Evolutionary conservation across 78 protist species (phyloP).

Genomic region (Protostelium mycophagum): DNA sequence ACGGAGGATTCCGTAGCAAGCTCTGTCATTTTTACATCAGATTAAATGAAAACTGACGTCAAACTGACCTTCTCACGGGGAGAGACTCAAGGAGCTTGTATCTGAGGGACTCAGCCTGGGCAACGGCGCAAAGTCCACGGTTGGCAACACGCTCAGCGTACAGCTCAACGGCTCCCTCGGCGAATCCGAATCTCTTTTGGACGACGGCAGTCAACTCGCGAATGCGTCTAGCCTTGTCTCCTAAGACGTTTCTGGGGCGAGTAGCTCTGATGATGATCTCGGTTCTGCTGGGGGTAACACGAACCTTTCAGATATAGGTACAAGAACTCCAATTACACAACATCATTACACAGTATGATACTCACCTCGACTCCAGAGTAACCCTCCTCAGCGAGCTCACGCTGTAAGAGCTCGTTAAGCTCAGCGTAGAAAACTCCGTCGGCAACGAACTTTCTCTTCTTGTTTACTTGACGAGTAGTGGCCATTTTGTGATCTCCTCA

Average conservation of each 20-base stretch:
- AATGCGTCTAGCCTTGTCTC: conserved; percentile 96
- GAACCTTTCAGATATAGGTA: conserved; percentile 42
- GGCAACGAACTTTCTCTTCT: conserved; percentile 86
- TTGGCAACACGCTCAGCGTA: conserved; percentile 93
- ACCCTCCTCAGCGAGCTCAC: conserved; percentile 97
- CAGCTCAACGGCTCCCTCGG: conserved; percentile 87
- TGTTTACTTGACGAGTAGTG: neutral
- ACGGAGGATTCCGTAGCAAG: conserved; percentile 98
- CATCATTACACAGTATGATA: neutral
- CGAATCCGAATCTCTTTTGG: conserved; percentile 96
- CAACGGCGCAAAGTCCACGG: conserved; percentile 98
- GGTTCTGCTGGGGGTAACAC: conserved; percentile 90
- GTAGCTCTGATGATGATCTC: conserved; percentile 99
- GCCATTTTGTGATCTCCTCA: neutral
- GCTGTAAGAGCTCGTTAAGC: conserved; percentile 95
- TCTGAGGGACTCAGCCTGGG: conserved; percentile 98
- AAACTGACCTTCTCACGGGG: conserved; percentile 77
- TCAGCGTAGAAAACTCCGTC: conserved; percentile 99
- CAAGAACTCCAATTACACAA: neutral
- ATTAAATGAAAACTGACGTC: neutral
- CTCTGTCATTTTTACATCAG: conserved; percentile 60
- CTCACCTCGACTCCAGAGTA: conserved; percentile 93
- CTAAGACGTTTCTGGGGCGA: conserved; percentile 84
- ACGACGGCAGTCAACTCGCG: conserved; percentile 95
- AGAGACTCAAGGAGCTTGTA: conserved; percentile 95